Percentiles rank a stretch among this genome's conserved stretches.
Conservation (phyloP, 805 yeast genomes). For the Sungouiozyma intestinalis region DNA sequence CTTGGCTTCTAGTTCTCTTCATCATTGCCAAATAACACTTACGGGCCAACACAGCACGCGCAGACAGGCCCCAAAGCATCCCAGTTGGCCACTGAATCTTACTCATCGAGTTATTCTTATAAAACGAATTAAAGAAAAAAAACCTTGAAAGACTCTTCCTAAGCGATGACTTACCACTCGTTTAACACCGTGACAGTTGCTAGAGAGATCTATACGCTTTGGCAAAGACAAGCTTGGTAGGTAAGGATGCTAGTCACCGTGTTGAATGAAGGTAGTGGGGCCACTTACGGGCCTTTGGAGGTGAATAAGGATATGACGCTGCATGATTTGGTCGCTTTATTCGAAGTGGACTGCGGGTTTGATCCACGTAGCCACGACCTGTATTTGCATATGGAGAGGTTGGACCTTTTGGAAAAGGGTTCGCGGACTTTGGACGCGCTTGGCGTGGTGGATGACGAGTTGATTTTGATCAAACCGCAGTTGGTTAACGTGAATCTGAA, state of each 20-base stretch:
- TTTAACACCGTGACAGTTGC: neutral
- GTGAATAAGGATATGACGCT: slow-evolving; percentile 54
- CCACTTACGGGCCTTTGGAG: slow-evolving; percentile 42
- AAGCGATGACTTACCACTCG: neutral
- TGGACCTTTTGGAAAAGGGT: slow-evolving; percentile 22
- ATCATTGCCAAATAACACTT: no score
- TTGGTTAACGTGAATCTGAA: neutral
- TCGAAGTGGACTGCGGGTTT: slow-evolving; percentile 59
- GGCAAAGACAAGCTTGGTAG: neutral
- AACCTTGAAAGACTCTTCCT: neutral
- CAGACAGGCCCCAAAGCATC: no score
- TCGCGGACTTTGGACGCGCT: slow-evolving; percentile 35
- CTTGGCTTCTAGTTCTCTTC: neutral
- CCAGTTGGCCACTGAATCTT: no score
- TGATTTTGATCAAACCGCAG: slow-evolving; percentile 36
- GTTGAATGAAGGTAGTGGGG: slow-evolving; percentile 40
- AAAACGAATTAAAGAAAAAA: no score
- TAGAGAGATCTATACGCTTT: no score
- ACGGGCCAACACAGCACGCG: no score
- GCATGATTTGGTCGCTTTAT: slow-evolving; percentile 59
- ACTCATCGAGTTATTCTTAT: no score
- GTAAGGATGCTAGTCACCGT: slow-evolving; percentile 41
- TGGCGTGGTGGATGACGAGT: slow-evolving; percentile 47
- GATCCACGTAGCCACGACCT: slow-evolving; percentile 39
- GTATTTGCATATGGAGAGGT: slow-evolving; percentile 34